Percentiles rank a stretch among this genome's conserved stretches.
phyloP scores from a whole-genome alignment of 768 basidiomycete genomes.

The Clitopilus passeckerianus region DNA sequence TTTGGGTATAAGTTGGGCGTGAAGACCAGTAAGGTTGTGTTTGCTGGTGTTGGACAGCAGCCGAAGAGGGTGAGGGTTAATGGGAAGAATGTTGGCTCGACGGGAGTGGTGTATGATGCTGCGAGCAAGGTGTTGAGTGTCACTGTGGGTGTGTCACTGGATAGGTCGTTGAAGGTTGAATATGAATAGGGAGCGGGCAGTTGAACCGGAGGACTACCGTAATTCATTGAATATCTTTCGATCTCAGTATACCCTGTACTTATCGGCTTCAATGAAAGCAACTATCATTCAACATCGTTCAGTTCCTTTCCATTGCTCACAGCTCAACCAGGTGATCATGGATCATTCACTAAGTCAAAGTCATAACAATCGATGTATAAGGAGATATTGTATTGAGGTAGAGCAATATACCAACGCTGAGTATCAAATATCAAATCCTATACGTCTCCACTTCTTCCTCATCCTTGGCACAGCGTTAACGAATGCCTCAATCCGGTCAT shows the following conservation, averaged over 20 bases:
- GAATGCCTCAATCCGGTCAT: constrained; percentile 18
- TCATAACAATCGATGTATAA: too few relatives aligned
- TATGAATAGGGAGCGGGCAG: neutral
- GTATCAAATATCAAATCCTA: neutral
- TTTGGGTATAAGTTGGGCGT: constrained; percentile 35
- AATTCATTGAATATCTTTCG: too few relatives aligned
- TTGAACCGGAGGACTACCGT: too few relatives aligned
- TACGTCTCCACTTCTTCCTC: neutral
- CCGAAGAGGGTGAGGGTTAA: constrained; percentile 26
- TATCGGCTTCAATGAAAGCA: too few relatives aligned
- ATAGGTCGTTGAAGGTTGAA: constrained; percentile 17
- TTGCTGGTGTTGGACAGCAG: constrained; percentile 27
- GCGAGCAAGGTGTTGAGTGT: constrained; percentile 40
- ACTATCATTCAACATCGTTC: too few relatives aligned
- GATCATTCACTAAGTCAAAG: too few relatives aligned
- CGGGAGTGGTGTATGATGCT: constrained; percentile 27
- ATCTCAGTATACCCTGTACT: too few relatives aligned
- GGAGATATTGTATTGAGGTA: too few relatives aligned
- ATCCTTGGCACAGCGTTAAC: constrained; percentile 2
- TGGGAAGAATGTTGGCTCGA: constrained; percentile 15
- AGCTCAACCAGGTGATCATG: too few relatives aligned
- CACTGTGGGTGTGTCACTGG: constrained; percentile 30
- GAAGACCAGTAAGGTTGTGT: constrained; percentile 27
- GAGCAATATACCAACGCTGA: too few relatives aligned
- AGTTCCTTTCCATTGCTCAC: too few relatives aligned